Evolutionary conservation across 352 stramenopile species (phyloP).

Genomic region (Pythium vanterpoolii): DNA sequence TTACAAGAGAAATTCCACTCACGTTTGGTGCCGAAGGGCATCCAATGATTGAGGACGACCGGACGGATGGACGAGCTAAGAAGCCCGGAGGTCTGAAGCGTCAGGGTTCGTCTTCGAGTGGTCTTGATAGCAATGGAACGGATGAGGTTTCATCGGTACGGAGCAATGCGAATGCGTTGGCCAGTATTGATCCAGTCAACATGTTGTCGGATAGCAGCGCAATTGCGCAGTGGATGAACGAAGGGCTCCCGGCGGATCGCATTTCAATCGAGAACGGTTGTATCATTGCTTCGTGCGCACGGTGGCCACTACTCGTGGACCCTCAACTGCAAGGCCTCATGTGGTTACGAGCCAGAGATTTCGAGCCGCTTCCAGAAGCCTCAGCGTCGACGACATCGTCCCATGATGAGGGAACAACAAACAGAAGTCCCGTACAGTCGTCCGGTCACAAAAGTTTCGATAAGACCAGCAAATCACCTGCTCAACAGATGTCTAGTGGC

Average conservation of each 20-base stretch:
- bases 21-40: slow-evolving; percentile 11
- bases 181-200: slow-evolving; percentile 74
- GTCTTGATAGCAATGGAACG: background rate
- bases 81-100: slow-evolving; percentile 3
- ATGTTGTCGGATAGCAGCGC: slow-evolving; percentile 84
- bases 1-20: slow-evolving; percentile 85
- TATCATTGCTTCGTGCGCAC: slow-evolving; percentile 86
- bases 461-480: background rate
- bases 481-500: background rate
- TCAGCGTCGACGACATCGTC: background rate
- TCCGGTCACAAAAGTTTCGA: too few relatives aligned
- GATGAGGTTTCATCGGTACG: slow-evolving; percentile 1
- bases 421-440: background rate
- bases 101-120: slow-evolving; percentile 4
- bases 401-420: background rate
- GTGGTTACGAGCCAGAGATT: slow-evolving; percentile 75
- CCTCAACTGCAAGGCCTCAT: slow-evolving; percentile 88
- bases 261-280: slow-evolving; percentile 93
- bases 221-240: slow-evolving; percentile 91
- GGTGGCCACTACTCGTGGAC: slow-evolving; percentile 90
- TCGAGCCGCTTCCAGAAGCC: slow-evolving; percentile 20
- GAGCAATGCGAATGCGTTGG: background rate
- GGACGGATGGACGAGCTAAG: background rate
- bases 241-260: slow-evolving; percentile 85
- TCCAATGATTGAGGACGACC: background rate